Conservation (phyloP, 345 rosid species). For the Citropsis articulata region DNA sequence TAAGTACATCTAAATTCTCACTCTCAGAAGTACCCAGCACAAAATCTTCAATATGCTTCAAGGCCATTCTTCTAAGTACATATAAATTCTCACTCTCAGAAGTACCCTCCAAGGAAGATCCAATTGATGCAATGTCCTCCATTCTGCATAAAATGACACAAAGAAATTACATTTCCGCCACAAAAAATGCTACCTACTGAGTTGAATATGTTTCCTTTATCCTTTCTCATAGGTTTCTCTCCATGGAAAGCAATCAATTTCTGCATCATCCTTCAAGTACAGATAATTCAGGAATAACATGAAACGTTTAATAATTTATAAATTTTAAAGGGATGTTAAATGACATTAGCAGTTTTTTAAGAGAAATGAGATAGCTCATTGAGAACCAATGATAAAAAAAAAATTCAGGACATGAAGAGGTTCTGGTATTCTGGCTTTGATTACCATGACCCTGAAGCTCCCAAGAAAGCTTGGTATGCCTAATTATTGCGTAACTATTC, state of each 20-base stretch:
- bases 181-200: not conserved
- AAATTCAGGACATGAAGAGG: not conserved
- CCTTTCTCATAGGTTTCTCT: not conserved
- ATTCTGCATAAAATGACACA: slow-evolving; percentile 22
- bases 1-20: slow-evolving; percentile 15
- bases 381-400: not conserved
- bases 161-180: not conserved
- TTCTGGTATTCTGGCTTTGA: not conserved
- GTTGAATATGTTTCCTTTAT: not conserved
- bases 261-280: not conserved
- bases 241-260: not conserved
- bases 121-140: slow-evolving; percentile 26
- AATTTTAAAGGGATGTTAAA: not conserved
- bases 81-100: slow-evolving; percentile 18
- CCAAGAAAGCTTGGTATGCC: not conserved
- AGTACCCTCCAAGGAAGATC: slow-evolving; percentile 17
- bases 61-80: slow-evolving; percentile 26
- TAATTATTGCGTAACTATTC: not conserved
- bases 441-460: not conserved
- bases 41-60: slow-evolving; percentile 23
- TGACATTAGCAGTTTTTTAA: not conserved
- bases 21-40: slow-evolving; percentile 13
- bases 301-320: not conserved
- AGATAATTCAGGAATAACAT: not conserved
- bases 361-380: not conserved